phyloP scores from a whole-genome alignment of 257 asterid species.

The Primulina huaijiensis region DNA sequence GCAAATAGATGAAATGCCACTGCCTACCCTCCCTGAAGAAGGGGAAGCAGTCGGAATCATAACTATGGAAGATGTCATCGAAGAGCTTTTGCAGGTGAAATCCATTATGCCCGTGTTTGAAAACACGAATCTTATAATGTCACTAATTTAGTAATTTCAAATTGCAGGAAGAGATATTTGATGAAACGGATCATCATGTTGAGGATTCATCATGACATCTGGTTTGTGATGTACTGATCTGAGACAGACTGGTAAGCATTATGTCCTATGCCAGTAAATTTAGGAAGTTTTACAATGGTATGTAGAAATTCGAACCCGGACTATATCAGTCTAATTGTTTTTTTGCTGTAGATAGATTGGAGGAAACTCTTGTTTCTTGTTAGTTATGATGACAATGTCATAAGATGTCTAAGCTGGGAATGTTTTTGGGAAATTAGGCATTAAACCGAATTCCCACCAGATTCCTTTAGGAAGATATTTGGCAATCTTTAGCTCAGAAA shows the following conservation, averaged over 20 bases:
- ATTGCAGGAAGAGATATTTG: conserved; percentile 84
- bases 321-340: too few species aligned
- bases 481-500: background rate
- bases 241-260: background rate
- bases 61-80: conserved; percentile 98
- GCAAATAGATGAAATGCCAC: conserved; percentile 67
- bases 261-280: background rate
- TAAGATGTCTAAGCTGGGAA: background rate
- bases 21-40: conserved; percentile 78
- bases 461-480: background rate
- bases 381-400: background rate
- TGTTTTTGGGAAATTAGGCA: background rate
- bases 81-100: conserved; percentile 89
- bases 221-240: background rate
- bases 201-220: conserved; percentile 62
- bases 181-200: conserved; percentile 79
- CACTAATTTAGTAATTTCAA: conserved; percentile 8
- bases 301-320: too few species aligned
- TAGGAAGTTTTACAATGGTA: background rate
- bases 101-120: background rate
- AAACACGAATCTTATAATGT: background rate
- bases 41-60: conserved; percentile 89
- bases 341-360: too few species aligned
- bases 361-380: background rate
- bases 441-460: background rate